phyloP scores from a whole-genome alignment of 768 basidiomycete species.

The Mycena albidolilacea region DNA sequence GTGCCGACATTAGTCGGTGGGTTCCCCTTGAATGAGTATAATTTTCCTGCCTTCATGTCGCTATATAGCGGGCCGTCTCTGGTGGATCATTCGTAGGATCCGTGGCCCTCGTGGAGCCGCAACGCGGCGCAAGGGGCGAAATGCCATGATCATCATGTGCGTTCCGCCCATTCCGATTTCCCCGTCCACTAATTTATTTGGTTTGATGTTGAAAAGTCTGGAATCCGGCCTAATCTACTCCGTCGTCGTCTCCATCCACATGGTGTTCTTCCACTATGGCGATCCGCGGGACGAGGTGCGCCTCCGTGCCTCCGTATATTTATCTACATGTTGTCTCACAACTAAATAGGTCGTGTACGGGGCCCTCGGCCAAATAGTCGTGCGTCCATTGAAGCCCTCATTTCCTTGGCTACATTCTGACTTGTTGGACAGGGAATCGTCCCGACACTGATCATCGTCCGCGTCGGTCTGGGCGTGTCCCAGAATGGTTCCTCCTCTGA shows the following conservation, averaged over 20 bases:
- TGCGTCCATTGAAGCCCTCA: not conserved
- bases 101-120: slow-evolving; percentile 39
- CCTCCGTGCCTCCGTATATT: not conserved
- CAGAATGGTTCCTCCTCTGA: not conserved
- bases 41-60: not conserved
- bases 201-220: slow-evolving; percentile 43
- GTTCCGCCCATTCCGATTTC: not conserved
- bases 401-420: not conserved
- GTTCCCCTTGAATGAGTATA: not conserved
- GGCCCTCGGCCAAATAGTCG: slow-evolving; percentile 31
- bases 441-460: slow-evolving; percentile 53
- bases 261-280: slow-evolving; percentile 31
- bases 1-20: slow-evolving; percentile 53
- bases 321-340: not conserved
- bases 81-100: slow-evolving; percentile 49
- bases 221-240: slow-evolving; percentile 59
- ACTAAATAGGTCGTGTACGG: slow-evolving; percentile 22
- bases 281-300: slow-evolving; percentile 34
- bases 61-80: slow-evolving; percentile 51
- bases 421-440: slow-evolving; percentile 17
- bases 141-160: slow-evolving; percentile 56
- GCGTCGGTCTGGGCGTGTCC: slow-evolving; percentile 47
- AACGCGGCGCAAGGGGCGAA: slow-evolving; percentile 50
- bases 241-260: slow-evolving; percentile 45
- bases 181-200: not conserved